Base-by-base conservation (phyloP, 495 filamentous ascomycete species). In the Talaromyces adpressus region DNA sequence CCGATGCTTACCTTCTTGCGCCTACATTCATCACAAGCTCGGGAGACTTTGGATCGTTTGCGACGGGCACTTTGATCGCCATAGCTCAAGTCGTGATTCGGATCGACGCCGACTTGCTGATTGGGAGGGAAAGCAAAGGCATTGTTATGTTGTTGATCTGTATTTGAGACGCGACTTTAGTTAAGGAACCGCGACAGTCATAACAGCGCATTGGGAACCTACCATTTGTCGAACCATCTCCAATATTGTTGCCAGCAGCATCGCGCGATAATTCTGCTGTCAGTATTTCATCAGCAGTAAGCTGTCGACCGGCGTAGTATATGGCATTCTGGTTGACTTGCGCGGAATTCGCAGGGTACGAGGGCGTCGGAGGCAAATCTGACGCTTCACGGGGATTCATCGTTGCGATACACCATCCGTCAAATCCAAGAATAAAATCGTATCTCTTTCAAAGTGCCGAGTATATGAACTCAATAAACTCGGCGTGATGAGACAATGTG, bases 11-110 rank as follows among this genome's bases (percentile, higher is more conserved):
- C 87, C 82, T 98, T 98, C 73, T 97, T 98, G 59, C 93, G 84
- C 57, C 93, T 84, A 70, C 93, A 98, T 70, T 98, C 93, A 74
- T 98, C 93, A 66, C 93, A 98, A 1, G 93, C 93, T 27, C 93
- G 82, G 2, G 93, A 97, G 0, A 96, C 92, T 75, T 98, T 98
- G 0, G 90, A 90, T 63, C 93, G 81, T 71, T 96, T 96, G 62
- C 90, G 79, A 0, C 89, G 89, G 9, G 89, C 86, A 54, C 85
- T 90, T 57, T 78, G 79, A 65, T 91, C 88, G 11, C 81, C 81
- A 67, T 81, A 80, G 62, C 75, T 80, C 45, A 77, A 45, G 54
- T 79, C 78, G 56, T 81, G 77, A 61, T 83, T 81, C 22, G 78
- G 79, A 58, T 83, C 81, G 41, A 82, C 77, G 53, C 79, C 78